Evolutionary conservation across 1,284 basidiomycete genomes (phyloP), one percentile per base, ranked within the genome.

Genomic region (Cystobasidium slooffiae): DNA sequence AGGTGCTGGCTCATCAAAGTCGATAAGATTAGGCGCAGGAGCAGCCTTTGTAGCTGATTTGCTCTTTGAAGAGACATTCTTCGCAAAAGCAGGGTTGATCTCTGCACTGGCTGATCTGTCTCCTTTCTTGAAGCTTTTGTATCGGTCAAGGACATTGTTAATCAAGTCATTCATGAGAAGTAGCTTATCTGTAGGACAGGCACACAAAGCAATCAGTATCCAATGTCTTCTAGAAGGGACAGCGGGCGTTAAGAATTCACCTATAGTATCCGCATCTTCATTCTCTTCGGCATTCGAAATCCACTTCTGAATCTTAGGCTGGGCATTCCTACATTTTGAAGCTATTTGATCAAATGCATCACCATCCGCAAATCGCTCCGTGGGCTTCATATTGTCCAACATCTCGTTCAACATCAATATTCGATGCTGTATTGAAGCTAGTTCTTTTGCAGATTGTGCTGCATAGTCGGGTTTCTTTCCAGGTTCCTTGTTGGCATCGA

Each of bases 321-420:
- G 88, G 1, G 96, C 95, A 63, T 88, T 88, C 39, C 86, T 86
- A 53, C 97, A 88, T 62, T 97, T 90, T 0, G 87, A 84, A 0
- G 95, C 91, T 8, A 99, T 94, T 90, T 99, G 96, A 84, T 97
- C 92, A 80, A 98, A 99, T 1, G 90, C 95, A 82, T 99, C 97
- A 5, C 97, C 97, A 43, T 82, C 79, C 12, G 80, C 84, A 75
- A 84, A 84, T 62, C 81, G 81, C 66, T 85, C 84, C 20, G 78
- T 79, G 18, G 79, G 78, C 65, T 93, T 91, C 18, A 92, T 91
- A 80, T 98, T 98, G 80, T 99, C 94, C 68, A 99, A 86, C 90
- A 99, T 92, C 83, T 99, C 95, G 80, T 96, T 97, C 39, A 99
- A 86, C 61, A 99, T 83, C 47, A 98, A 90, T 49, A 97, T 93